Evolutionary conservation across 495 filamentous ascomycete species (phyloP), one percentile per base, ranked within the genome.

Genomic region (Pyrenopolyporus hunteri): DNA sequence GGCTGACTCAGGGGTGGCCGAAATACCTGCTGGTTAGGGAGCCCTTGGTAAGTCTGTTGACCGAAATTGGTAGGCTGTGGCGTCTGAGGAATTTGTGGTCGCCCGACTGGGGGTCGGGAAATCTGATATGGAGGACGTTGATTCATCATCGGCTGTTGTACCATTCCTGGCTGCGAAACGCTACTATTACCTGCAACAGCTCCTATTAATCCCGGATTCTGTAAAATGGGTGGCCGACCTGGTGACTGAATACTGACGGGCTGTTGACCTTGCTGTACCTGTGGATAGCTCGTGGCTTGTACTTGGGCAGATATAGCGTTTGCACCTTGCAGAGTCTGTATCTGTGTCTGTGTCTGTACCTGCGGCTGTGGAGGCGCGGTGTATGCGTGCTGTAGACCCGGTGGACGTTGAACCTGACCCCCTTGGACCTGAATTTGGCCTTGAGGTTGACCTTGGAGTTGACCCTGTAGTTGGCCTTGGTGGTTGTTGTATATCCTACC

Each of bases 361-460:
- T n/a, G n/a, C n/a, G n/a, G n/a, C n/a, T n/a, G 69, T 3, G 63
- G 17, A 13, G 69, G 69, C 16, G 63, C 56, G 4, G 66, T 69
- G 32, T 63, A 37, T 9, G 66, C 58, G 23, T 70, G 68, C 13
- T 49, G 47, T 6, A 44, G 35, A 14, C 63, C 57, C 26, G 66
- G 63, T 2, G 69, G 69, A 9, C 69, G 66, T 28, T 57, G 63
- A 6, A 36, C 28, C 31, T 51, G 61, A 14, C 31, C 17, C 4
- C 16, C 32, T 31, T 62, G 50, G 8, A 36, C 4, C 17, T 39
- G 20, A 13, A 36, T 5, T 26, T 39, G 20, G 8, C 22, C 48
- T 6, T 16, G 32, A 14, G 2, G 1, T 33, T 33, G 36, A 0
- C 36, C 17, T 5, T 40, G 36, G 11, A 2, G 0, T 40, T 40